These are phyloP conservation scores for Herpetomonas samuelpessoai DNA, from an alignment of 208 protist species.

Conservation along the genomic window DNA sequence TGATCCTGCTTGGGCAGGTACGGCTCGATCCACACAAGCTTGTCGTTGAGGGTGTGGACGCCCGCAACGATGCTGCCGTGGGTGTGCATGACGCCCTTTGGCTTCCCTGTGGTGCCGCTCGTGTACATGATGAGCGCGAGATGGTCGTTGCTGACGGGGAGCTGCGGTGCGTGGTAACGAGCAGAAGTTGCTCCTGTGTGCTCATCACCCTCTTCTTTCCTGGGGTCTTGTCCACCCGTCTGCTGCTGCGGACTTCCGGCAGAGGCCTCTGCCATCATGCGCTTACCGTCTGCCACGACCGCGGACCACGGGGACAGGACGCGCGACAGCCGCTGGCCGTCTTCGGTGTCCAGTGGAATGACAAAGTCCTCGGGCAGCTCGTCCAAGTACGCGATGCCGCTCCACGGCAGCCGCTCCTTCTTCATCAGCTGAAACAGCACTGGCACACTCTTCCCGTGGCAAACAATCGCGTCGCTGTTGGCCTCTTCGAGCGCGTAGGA, in stretches of 20 bases:
- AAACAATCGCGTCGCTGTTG: conserved; percentile 61
- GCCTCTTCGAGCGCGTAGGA: conserved; percentile 71
- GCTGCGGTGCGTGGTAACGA: conserved; percentile 22
- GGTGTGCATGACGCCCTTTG: conserved; percentile 86
- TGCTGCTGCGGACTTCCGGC: neutral
- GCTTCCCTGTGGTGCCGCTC: conserved; percentile 86
- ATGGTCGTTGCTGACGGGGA: conserved; percentile 33
- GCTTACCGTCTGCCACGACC: neutral
- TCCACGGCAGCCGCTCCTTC: conserved; percentile 10
- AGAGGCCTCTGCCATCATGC: neutral
- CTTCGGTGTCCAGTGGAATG: neutral
- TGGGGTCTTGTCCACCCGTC: conserved; percentile 26
- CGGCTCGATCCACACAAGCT: conserved; percentile 38
- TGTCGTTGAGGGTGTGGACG: conserved; percentile 33
- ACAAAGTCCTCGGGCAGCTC: conserved; percentile 33
- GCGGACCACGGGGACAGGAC: neutral
- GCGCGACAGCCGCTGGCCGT: neutral
- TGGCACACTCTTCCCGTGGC: conserved; percentile 54
- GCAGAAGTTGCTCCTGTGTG: conserved; percentile 38
- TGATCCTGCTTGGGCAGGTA: conserved; percentile 44
- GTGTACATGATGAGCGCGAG: conserved; percentile 90
- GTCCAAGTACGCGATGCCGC: conserved; percentile 65
- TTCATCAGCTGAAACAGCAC: conserved; percentile 42
- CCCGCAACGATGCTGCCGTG: conserved; percentile 65
- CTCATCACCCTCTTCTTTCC: conserved; percentile 44